Base-by-base conservation (phyloP, 1,284 basidiomycete genomes). In the Abortiporus biennis region DNA sequence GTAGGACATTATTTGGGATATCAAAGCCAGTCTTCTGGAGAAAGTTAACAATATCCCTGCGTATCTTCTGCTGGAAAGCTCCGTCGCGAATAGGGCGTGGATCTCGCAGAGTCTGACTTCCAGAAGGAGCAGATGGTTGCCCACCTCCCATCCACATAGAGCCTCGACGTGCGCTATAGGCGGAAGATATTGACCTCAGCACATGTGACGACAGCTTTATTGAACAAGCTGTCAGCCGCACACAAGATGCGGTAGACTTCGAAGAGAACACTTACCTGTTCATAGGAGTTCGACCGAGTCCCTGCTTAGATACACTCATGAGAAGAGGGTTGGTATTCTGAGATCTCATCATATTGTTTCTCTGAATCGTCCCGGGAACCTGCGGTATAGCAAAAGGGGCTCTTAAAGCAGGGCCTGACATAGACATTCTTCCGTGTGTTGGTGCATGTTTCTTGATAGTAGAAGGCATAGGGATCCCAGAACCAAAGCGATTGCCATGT, bases 361-460 rank as follows among this genome's bases (percentile, higher is more conserved):
- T 66, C 13, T 78, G 76, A 49, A 80, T 78, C n/a, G 72, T 72
- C 3, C 58, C 59, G 20, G 55, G 67, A 49, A 44, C 52, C 52
- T 38, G 59, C 45, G 44, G 59, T 60, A 67, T 69, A 23, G 71
- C 59, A 19, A 67, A 68, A 54, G 72, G 76, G 13, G 72, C 68
- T 34, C 83, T 76, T 20, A 74, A 58, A 21, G 81, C 74, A 32
- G 78, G 76, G 5, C 84, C 81, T 19, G 79, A 77, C 35, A 87
- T 64, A 25, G 85, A 88, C 74, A 84, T 75, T 35, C 85, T 74
- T 47, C 71, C 64, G 32, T 66, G 72, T 8, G 58, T 59, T 5
- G 74, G 67, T n/a, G n/a, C n/a, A n/a, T n/a, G n/a, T 58, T 85
- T 88, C 67, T 85, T 88, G 44, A 74, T 62, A 1, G 85, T 81